Percentiles rank a stretch among this genome's conserved stretches.
These are phyloP conservation scores for Lipomyces orientalis DNA, from an alignment of 805 yeast genomes.

Conservation along the genomic window DNA sequence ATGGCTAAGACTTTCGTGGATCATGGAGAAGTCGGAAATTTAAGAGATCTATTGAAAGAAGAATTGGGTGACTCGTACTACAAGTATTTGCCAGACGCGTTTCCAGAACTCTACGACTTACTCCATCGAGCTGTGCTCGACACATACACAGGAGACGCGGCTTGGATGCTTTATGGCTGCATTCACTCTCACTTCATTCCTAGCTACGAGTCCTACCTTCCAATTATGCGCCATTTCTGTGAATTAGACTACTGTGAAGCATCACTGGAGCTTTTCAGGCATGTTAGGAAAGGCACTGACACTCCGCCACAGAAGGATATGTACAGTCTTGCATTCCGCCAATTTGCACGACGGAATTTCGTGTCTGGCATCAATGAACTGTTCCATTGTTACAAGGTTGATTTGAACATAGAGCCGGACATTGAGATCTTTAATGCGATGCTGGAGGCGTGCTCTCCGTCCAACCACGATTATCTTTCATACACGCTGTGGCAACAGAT, in stretches of 20 bases:
- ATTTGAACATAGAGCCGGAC: constrained; percentile 60
- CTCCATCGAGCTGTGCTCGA: constrained; percentile 54
- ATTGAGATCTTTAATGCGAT: constrained; percentile 64
- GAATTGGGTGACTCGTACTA: constrained; percentile 48
- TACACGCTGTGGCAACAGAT: constrained; percentile 66
- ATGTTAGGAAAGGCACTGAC: constrained; percentile 52
- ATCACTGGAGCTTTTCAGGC: constrained; percentile 66
- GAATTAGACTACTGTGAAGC: constrained; percentile 60
- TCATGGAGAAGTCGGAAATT: constrained; percentile 50
- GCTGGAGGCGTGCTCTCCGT: constrained; percentile 67
- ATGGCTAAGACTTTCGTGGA: constrained; percentile 49
- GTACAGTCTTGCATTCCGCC: constrained; percentile 63
- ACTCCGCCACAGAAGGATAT: constrained; percentile 51
- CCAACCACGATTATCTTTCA: constrained; percentile 59
- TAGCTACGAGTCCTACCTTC: constrained; percentile 64
- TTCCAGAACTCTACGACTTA: constrained; percentile 50
- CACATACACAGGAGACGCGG: constrained; percentile 49
- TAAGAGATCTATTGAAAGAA: constrained; percentile 50
- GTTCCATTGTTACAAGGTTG: constrained; percentile 69
- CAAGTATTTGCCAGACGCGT: constrained; percentile 38
- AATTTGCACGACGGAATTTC: constrained; percentile 63
- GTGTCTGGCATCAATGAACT: constrained; percentile 70
- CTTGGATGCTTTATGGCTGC: constrained; percentile 66
- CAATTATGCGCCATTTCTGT: constrained; percentile 63
- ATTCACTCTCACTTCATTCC: constrained; percentile 60